These are phyloP conservation scores for Corylus heterophylla DNA, from an alignment of 306 rosid genomes.

Conservation along the genomic window DNA sequence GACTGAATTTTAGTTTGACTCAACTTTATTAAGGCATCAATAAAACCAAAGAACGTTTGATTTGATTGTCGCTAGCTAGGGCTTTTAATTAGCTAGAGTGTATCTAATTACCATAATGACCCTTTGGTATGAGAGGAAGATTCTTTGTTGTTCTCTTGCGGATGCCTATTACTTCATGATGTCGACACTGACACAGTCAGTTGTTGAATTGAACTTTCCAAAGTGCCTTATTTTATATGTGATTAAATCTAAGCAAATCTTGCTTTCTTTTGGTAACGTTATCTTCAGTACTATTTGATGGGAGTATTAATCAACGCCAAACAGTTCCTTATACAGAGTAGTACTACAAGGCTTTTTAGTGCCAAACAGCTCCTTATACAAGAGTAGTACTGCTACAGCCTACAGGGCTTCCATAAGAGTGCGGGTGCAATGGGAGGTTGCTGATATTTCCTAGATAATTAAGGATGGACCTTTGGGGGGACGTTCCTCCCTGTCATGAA, in stretches of 20 bases:
- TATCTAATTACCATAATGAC: not conserved
- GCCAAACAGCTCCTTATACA: not conserved
- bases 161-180: constrained; percentile 8
- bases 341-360: not conserved
- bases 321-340: not conserved
- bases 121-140: constrained; percentile 1
- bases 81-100: not conserved
- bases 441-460: too few relatives aligned
- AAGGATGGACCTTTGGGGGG: too few relatives aligned
- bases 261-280: not conserved
- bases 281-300: not conserved
- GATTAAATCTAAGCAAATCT: constrained; percentile 6
- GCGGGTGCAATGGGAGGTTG: too few relatives aligned
- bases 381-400: too few relatives aligned
- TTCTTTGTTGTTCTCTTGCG: constrained; percentile 1
- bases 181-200: not conserved
- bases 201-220: not conserved
- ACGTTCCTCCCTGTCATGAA: too few relatives aligned
- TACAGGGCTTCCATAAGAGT: too few relatives aligned
- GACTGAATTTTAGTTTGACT: too few relatives aligned
- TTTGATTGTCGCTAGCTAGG: too few relatives aligned
- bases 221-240: not conserved
- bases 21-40: too few relatives aligned
- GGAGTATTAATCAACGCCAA: not conserved
- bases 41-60: too few relatives aligned